Evolutionary conservation across 116 monocot species (phyloP).

Genomic region (Dioscorea cayenensis): DNA sequence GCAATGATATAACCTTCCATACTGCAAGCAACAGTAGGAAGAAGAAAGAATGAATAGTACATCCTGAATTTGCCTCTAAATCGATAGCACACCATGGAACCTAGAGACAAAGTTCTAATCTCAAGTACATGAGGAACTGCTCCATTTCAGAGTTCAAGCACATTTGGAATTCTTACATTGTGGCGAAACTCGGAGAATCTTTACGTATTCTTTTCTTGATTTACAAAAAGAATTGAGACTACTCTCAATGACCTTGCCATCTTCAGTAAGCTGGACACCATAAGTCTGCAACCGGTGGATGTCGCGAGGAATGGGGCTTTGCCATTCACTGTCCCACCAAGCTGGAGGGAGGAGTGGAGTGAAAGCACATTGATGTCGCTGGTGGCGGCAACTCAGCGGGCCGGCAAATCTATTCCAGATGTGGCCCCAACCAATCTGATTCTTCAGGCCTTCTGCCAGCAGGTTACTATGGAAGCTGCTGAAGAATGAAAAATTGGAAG

Average conservation of each 20-base stretch:
- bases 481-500: constrained; percentile 56
- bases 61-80: no score
- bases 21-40: no score
- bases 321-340: constrained; percentile 95
- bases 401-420: constrained; percentile 88
- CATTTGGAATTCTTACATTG: constrained; percentile 14
- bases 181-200: constrained; percentile 29
- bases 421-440: constrained; percentile 89
- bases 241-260: constrained; percentile 45
- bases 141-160: neutral
- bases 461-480: constrained; percentile 91
- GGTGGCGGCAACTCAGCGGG: constrained; percentile 62
- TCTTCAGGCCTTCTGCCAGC: constrained; percentile 41
- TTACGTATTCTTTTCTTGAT: constrained; percentile 51
- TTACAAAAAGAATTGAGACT: constrained; percentile 46
- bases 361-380: constrained; percentile 72
- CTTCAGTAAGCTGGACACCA: constrained; percentile 52
- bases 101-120: no score
- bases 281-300: constrained; percentile 43
- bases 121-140: neutral
- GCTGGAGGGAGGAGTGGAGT: constrained; percentile 75
- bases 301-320: constrained; percentile 71
- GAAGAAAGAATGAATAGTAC: no score
- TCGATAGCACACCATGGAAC: no score
- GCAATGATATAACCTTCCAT: no score